Percentiles rank a stretch among this genome's conserved stretches.
phyloP scores from a whole-genome alignment of 345 rosid genomes.

The Salix dunnii region DNA sequence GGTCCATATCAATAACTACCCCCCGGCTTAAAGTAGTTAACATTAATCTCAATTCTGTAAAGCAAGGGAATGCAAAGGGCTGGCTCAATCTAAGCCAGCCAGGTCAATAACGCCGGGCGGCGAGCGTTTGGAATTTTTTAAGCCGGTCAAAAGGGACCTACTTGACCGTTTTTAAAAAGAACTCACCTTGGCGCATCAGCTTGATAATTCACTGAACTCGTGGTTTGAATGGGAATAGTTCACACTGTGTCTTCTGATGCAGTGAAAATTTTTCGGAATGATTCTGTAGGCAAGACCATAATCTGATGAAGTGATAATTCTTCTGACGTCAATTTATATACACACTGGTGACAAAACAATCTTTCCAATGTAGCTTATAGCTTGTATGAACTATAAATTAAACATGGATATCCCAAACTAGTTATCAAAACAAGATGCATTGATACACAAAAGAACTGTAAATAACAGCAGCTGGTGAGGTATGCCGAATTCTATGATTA shows the following conservation, averaged over 20 bases:
- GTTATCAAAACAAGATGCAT: neutral
- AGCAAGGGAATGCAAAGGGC: neutral
- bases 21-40: neutral
- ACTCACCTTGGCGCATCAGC: too few species aligned
- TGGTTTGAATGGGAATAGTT: too few species aligned
- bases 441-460: neutral
- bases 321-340: neutral
- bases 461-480: neutral
- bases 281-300: too few species aligned
- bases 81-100: neutral
- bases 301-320: too few species aligned
- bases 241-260: too few species aligned
- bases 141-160: neutral
- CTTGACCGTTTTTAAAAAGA: neutral
- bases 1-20: neutral
- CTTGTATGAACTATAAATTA: neutral
- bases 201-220: too few species aligned
- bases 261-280: too few species aligned
- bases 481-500: neutral
- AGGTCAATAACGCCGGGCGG: constrained; percentile 37
- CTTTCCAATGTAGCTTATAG: neutral
- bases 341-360: neutral
- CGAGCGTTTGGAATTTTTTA: neutral
- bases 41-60: neutral
- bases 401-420: neutral